Percentiles rank a stretch among this genome's conserved stretches.
phyloP scores from a whole-genome alignment of 805 yeast genomes.

The Candida golubevii region DNA sequence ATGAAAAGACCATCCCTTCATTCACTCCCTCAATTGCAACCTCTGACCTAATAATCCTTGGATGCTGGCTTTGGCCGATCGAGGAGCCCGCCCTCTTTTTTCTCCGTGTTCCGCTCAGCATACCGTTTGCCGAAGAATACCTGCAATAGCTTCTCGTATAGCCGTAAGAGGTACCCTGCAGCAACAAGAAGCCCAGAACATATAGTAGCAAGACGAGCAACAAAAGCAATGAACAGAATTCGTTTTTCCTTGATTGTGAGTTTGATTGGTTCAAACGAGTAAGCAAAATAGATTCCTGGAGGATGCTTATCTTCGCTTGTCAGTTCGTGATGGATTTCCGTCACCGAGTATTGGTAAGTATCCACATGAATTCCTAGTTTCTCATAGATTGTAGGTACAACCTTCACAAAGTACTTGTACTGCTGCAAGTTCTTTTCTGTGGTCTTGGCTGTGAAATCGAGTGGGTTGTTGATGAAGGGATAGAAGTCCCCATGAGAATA shows the following conservation, averaged over 20 bases:
- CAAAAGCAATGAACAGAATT: slow-evolving; percentile 71
- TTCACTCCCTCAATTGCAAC: too few relatives aligned
- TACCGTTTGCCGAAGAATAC: slow-evolving; percentile 56
- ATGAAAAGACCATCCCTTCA: too few relatives aligned
- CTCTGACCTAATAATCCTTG: slow-evolving; percentile 4
- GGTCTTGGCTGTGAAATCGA: slow-evolving; percentile 67
- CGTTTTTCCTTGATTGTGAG: slow-evolving; percentile 67
- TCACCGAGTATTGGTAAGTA: slow-evolving; percentile 81
- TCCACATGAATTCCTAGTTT: slow-evolving; percentile 68
- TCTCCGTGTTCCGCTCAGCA: slow-evolving; percentile 47
- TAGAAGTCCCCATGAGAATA: slow-evolving; percentile 87
- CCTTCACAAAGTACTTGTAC: slow-evolving; percentile 65
- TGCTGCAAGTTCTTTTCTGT: slow-evolving; percentile 47
- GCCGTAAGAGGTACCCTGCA: slow-evolving; percentile 60
- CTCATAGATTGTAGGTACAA: slow-evolving; percentile 78
- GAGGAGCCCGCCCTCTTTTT: slow-evolving; percentile 31
- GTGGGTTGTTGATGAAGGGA: slow-evolving; percentile 83
- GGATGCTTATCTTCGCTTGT: slow-evolving; percentile 18
- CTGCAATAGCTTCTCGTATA: slow-evolving; percentile 50
- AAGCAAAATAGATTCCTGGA: slow-evolving; percentile 81
- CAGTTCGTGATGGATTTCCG: slow-evolving; percentile 41
- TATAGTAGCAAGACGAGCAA: slow-evolving; percentile 74
- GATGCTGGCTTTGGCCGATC: slow-evolving; percentile 9
- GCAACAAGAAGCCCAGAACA: slow-evolving; percentile 75
- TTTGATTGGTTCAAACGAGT: slow-evolving; percentile 85